These are phyloP conservation scores for Phytophthora podocarpi DNA, from an alignment of 352 stramenopile genomes.

Conservation along the genomic window DNA sequence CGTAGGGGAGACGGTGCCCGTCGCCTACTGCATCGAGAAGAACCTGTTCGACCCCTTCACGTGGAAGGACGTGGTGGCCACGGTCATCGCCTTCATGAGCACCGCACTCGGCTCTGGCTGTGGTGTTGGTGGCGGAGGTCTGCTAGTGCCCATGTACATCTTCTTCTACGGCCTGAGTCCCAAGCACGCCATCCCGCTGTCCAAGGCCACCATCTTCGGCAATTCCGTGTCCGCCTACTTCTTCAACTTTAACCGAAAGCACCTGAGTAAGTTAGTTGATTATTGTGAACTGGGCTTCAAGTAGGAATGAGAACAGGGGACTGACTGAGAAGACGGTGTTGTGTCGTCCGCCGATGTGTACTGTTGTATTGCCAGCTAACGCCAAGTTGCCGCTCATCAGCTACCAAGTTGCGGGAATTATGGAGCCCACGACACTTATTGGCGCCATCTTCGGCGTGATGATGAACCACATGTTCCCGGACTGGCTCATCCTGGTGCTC, in stretches of 20 bases:
- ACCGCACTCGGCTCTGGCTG: constrained; percentile 91
- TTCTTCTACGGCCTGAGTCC: constrained; percentile 92
- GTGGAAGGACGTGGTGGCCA: constrained; percentile 67
- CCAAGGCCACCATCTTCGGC: constrained; percentile 97
- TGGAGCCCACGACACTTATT: constrained; percentile 94
- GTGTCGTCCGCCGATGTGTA: neutral
- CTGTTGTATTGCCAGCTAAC: constrained; percentile 38
- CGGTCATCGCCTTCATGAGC: constrained; percentile 75
- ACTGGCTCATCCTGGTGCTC: constrained; percentile 84
- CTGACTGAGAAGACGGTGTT: constrained; percentile 13
- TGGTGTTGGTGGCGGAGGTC: constrained; percentile 93
- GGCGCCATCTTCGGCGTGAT: constrained; percentile 83
- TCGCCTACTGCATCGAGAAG: constrained; percentile 82
- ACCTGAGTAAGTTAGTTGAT: constrained; percentile 72
- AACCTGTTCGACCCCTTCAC: constrained; percentile 82
- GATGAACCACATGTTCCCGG: constrained; percentile 83
- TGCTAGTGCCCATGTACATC: constrained; percentile 98
- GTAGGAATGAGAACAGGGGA: neutral
- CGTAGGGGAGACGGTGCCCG: constrained; percentile 33
- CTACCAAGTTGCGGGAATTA: constrained; percentile 98
- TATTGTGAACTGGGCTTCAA: neutral
- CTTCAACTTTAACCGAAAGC: constrained; percentile 93
- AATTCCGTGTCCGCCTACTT: constrained; percentile 95
- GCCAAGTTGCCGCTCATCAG: constrained; percentile 95
- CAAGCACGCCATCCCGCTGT: constrained; percentile 98